Evolutionary conservation across 1,139 yeast genomes (phyloP).

Genomic region (Ogataea hybrid): DNA sequence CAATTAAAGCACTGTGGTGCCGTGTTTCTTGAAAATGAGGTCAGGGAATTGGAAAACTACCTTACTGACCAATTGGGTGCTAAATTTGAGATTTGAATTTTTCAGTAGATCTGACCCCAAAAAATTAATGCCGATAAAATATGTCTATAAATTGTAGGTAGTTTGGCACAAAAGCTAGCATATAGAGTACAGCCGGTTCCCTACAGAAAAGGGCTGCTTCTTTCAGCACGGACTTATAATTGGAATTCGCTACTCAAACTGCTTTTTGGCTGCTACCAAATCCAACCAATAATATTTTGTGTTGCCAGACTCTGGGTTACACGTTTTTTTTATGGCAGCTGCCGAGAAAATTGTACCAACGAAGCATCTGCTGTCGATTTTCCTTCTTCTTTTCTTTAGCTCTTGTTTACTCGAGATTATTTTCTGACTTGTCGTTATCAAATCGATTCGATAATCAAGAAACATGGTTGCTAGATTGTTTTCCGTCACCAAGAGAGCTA

Average conservation of each 20-base stretch:
- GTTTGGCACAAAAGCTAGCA: no score
- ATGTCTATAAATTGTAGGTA: background rate
- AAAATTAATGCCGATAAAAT: constrained; percentile 11
- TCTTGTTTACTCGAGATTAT: constrained; percentile 13
- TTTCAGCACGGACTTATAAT: no score
- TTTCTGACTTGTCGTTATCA: constrained; percentile 13
- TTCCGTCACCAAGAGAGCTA: constrained; percentile 86
- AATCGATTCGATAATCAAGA: constrained; percentile 21
- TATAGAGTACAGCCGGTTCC: no score
- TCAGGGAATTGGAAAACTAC: constrained; percentile 15
- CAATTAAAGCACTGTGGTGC: constrained; percentile 8
- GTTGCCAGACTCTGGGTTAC: constrained; percentile 7
- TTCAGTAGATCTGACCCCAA: background rate
- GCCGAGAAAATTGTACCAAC: constrained; percentile 11
- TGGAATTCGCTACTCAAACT: background rate
- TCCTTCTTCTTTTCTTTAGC: constrained; percentile 15
- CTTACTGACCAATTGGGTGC: constrained; percentile 17
- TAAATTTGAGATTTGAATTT: constrained; percentile 9
- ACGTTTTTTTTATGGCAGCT: constrained; percentile 8
- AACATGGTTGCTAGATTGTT: constrained; percentile 69
- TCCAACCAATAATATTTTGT: constrained; percentile 10
- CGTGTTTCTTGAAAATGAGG: constrained; percentile 11
- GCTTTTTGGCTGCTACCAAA: constrained; percentile 2
- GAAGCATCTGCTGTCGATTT: constrained; percentile 18
- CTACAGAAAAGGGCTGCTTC: no score